phyloP scores from a whole-genome alignment of 441 rosid species.

The Biscutella auriculata region DNA sequence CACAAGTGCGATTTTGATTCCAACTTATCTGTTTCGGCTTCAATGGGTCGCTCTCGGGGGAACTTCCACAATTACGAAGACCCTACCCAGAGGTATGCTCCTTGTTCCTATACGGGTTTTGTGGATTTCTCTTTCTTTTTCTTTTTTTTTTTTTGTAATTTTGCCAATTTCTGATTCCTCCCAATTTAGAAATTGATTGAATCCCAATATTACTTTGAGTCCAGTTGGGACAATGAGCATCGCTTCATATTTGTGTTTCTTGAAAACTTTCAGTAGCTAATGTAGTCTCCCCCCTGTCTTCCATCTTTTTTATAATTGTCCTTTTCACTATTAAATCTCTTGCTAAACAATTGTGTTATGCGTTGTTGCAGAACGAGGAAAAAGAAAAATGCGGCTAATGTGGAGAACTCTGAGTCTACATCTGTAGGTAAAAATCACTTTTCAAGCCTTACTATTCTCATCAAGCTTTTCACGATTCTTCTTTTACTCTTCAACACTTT shows the following conservation, averaged over 20 bases:
- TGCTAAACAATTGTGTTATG: background rate
- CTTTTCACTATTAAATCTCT: background rate
- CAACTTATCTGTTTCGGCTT: background rate
- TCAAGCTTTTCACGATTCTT: background rate
- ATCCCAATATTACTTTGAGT: background rate
- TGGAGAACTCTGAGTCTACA: slow-evolving; percentile 64
- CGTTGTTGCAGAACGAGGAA: slow-evolving; percentile 61
- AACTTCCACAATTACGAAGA: slow-evolving; percentile 85
- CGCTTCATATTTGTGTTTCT: background rate
- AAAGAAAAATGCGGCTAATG: slow-evolving; percentile 65
- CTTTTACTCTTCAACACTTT: background rate
- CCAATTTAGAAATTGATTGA: background rate
- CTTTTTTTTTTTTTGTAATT: too few species aligned
- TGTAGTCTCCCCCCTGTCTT: background rate
- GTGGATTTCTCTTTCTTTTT: background rate
- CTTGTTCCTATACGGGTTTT: background rate
- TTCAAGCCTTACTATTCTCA: too few species aligned
- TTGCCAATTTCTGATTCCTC: background rate
- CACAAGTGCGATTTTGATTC: too few species aligned
- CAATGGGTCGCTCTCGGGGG: slow-evolving; percentile 94
- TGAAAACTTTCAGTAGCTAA: background rate
- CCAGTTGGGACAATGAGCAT: background rate
- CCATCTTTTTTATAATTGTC: slow-evolving; percentile 3
- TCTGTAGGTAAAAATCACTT: slow-evolving; percentile 45
- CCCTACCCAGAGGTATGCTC: slow-evolving; percentile 72